These are phyloP conservation scores for Thamnidium elegans DNA, from an alignment of 192 early-diverging fungal genomes.

Conservation along the genomic window DNA sequence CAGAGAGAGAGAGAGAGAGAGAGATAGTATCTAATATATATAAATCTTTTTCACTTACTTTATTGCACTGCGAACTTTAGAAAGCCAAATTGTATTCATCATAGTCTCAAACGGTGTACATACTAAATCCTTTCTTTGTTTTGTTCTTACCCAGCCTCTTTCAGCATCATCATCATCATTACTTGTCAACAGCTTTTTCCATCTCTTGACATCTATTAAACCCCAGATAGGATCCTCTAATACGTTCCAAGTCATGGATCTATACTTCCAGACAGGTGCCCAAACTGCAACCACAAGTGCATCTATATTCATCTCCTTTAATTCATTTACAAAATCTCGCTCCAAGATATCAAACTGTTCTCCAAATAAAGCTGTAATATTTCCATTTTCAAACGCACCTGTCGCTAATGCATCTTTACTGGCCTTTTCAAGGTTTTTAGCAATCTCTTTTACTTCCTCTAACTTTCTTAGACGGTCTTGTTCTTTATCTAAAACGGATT, in stretches of 20 bases:
- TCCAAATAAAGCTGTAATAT: conserved; percentile 45
- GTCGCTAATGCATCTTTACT: conserved; percentile 26
- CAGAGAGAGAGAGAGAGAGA: no score
- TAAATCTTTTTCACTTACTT: conserved; percentile 51
- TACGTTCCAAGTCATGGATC: conserved; percentile 60
- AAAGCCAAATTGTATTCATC: conserved; percentile 76
- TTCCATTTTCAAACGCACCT: conserved; percentile 31
- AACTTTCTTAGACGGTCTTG: conserved; percentile 42
- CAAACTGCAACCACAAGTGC: conserved; percentile 58
- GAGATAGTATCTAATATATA: background rate
- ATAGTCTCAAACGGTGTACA: conserved; percentile 79
- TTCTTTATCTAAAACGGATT: conserved; percentile 32
- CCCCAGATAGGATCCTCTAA: conserved; percentile 56
- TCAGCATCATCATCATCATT: conserved; percentile 31
- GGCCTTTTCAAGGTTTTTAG: conserved; percentile 41
- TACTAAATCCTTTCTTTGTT: background rate
- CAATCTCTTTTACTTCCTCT: conserved; percentile 41
- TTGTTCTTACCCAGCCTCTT: conserved; percentile 12
- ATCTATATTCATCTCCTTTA: conserved; percentile 60
- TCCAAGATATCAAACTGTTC: conserved; percentile 56
- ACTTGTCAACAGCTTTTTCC: conserved; percentile 53
- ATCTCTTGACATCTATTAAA: conserved; percentile 49
- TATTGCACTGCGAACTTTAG: conserved; percentile 69
- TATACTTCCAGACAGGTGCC: conserved; percentile 48
- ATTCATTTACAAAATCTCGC: conserved; percentile 56